Conservation (phyloP, 2,329 filamentous ascomycete species). For the Penicillium sp. region DNA sequence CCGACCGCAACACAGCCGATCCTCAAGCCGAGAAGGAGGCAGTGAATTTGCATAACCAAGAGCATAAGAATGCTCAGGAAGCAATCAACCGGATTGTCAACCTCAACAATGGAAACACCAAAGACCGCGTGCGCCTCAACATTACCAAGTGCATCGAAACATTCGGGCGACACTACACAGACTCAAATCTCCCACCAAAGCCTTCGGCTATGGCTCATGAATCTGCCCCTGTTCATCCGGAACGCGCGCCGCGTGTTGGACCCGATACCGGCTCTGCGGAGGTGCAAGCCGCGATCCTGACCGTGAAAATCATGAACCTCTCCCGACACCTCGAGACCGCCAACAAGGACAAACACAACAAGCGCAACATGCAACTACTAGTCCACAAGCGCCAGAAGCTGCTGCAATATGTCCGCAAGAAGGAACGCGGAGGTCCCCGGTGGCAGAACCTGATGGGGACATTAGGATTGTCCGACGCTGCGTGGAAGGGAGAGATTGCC, state of each 20-base stretch:
- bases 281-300: slow-evolving; percentile 96
- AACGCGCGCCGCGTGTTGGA: slow-evolving; percentile 68
- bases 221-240: slow-evolving; percentile 36
- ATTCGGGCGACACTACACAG: slow-evolving; percentile 90
- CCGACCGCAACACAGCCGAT: slow-evolving; percentile 33
- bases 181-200: slow-evolving; percentile 65
- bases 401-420: slow-evolving; percentile 79
- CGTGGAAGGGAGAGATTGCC: slow-evolving; percentile 87
- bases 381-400: slow-evolving; percentile 89
- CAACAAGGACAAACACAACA: slow-evolving; percentile 90
- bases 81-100: slow-evolving; percentile 78
- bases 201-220: slow-evolving; percentile 45
- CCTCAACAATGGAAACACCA: slow-evolving; percentile 72
- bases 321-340: slow-evolving; percentile 68
- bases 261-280: slow-evolving; percentile 93
- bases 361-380: slow-evolving; percentile 80
- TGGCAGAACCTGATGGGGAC: slow-evolving; percentile 85
- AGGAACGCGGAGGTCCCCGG: slow-evolving; percentile 85
- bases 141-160: slow-evolving; percentile 79
- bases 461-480: slow-evolving; percentile 81
- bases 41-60: slow-evolving; percentile 49
- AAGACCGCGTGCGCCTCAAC: slow-evolving; percentile 78
- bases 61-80: slow-evolving; percentile 67
- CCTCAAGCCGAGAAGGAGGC: slow-evolving; percentile 43
- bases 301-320: slow-evolving; percentile 84